phyloP scores from a whole-genome alignment of 495 filamentous ascomycete genomes.

The Apiosordaria backusii region DNA sequence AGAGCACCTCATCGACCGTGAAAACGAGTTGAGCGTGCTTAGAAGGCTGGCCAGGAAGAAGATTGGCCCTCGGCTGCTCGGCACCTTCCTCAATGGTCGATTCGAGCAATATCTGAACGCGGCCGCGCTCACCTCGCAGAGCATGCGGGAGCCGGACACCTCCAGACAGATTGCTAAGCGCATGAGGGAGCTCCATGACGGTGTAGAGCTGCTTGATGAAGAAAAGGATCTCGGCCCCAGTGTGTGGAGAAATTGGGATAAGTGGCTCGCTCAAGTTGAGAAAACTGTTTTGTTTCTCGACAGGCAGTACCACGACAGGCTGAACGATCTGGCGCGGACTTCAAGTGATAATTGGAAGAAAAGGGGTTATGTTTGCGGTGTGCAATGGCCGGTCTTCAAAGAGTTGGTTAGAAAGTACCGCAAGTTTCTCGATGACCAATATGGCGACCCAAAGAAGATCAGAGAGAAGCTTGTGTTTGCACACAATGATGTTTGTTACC shows the following conservation, averaged over 20 bases:
- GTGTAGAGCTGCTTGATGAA: conserved; percentile 74
- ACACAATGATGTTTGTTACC: conserved; percentile 81
- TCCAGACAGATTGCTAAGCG: conserved; percentile 96
- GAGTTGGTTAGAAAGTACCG: conserved; percentile 74
- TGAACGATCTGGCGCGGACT: conserved; percentile 22
- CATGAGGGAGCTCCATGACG: conserved; percentile 93
- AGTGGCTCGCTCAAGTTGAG: conserved; percentile 80
- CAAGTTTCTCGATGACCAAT: conserved; percentile 65
- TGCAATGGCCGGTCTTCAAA: conserved; percentile 77
- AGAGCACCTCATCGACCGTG: conserved; percentile 90
- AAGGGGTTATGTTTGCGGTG: conserved; percentile 75
- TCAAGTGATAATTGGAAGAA: conserved; percentile 57
- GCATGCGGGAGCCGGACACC: conserved; percentile 76
- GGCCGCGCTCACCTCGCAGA: conserved; percentile 66
- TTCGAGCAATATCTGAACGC: conserved; percentile 94
- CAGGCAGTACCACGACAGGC: conserved; percentile 48
- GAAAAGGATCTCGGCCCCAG: conserved; percentile 76
- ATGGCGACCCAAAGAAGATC: conserved; percentile 62
- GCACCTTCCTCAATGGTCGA: conserved; percentile 91
- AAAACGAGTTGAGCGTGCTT: conserved; percentile 84
- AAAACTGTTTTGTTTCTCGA: conserved; percentile 76
- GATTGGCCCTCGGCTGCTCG: conserved; percentile 89
- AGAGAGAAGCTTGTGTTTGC: conserved; percentile 82
- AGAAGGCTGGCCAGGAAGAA: conserved; percentile 81
- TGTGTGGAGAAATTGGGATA: conserved; percentile 92